These are phyloP conservation scores for Polyplosphaeria fusca DNA, from an alignment of 495 filamentous ascomycete genomes.

Conservation along the genomic window DNA sequence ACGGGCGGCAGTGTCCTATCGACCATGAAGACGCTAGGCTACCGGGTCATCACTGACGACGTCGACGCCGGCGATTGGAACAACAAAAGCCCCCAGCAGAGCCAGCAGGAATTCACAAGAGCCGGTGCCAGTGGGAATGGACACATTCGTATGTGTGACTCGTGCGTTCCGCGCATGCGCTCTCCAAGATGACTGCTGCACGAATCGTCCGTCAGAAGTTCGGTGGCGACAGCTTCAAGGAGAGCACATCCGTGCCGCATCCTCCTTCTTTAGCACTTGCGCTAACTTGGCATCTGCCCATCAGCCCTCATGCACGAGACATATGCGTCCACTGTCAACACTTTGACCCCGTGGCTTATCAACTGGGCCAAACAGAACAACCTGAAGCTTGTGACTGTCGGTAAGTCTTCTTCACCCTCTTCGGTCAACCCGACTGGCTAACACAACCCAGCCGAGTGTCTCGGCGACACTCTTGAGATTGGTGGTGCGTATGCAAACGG, in stretches of 20 bases:
- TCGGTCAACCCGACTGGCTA: conserved; percentile 20
- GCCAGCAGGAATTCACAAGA: conserved; percentile 44
- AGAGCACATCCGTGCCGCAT: too few relatives aligned
- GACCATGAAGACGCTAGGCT: conserved; percentile 48
- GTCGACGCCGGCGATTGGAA: conserved; percentile 56
- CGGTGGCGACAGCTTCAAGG: too few relatives aligned
- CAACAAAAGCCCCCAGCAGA: conserved; percentile 45
- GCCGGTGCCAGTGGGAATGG: conserved; percentile 50
- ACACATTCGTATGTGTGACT: too few relatives aligned
- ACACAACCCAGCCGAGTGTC: conserved; percentile 46
- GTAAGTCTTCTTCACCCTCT: background rate
- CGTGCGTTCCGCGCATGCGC: too few relatives aligned
- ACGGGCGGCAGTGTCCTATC: conserved; percentile 47
- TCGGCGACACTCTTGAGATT: conserved; percentile 49
- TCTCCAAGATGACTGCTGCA: too few relatives aligned
- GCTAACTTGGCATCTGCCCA: too few relatives aligned
- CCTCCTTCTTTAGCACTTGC: too few relatives aligned
- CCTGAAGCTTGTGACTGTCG: conserved; percentile 51
- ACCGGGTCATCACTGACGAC: conserved; percentile 55
- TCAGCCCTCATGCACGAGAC: conserved; percentile 58
- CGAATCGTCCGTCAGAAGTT: too few relatives aligned
- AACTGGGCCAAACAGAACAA: conserved; percentile 53
- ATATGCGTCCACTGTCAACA: conserved; percentile 48
- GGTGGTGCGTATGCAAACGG: conserved; percentile 43
- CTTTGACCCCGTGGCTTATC: conserved; percentile 51